These are phyloP conservation scores for Centella asiatica DNA, from an alignment of 129 eudicot genomes.

Conservation along the genomic window DNA sequence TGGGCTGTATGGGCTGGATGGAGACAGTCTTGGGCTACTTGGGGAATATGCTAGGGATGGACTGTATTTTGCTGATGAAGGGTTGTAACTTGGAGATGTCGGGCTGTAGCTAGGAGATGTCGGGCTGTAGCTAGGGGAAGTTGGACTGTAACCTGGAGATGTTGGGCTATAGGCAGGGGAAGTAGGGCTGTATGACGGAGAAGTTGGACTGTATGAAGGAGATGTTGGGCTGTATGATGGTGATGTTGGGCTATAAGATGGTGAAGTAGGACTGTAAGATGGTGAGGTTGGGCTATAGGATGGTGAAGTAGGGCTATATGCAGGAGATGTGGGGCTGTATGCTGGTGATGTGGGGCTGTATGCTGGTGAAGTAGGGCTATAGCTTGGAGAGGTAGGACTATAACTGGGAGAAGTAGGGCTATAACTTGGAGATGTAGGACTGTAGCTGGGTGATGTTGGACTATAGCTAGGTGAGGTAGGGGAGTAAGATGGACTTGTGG, in stretches of 20 bases:
- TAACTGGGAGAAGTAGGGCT: conserved; percentile 79
- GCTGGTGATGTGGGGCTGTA: conserved; percentile 89
- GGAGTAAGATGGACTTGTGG: conserved; percentile 77
- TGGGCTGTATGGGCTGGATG: conserved; percentile 90
- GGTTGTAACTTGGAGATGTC: conserved; percentile 72
- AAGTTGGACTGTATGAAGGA: conserved; percentile 80
- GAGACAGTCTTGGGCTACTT: conserved; percentile 78
- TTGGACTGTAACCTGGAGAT: conserved; percentile 77
- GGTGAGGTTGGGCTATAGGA: conserved; percentile 84
- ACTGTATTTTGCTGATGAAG: conserved; percentile 83
- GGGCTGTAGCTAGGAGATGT: conserved; percentile 77
- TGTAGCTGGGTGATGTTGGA: conserved; percentile 59
- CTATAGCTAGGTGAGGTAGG: conserved; percentile 58
- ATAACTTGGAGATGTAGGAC: conserved; percentile 62
- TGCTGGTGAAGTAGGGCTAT: conserved; percentile 85
- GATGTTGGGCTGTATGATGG: conserved; percentile 90
- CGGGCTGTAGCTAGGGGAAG: conserved; percentile 62
- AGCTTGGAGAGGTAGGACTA: conserved; percentile 71
- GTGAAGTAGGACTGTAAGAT: conserved; percentile 77
- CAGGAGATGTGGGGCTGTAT: conserved; percentile 82
- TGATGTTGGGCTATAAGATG: conserved; percentile 76
- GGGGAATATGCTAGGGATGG: conserved; percentile 93
- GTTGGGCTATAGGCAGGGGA: conserved; percentile 84
- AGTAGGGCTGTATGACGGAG: conserved; percentile 79
- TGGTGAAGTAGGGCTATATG: conserved; percentile 85